These are phyloP conservation scores for Noccaea caerulescens DNA, from an alignment of 345 rosid genomes.

Conservation along the genomic window DNA sequence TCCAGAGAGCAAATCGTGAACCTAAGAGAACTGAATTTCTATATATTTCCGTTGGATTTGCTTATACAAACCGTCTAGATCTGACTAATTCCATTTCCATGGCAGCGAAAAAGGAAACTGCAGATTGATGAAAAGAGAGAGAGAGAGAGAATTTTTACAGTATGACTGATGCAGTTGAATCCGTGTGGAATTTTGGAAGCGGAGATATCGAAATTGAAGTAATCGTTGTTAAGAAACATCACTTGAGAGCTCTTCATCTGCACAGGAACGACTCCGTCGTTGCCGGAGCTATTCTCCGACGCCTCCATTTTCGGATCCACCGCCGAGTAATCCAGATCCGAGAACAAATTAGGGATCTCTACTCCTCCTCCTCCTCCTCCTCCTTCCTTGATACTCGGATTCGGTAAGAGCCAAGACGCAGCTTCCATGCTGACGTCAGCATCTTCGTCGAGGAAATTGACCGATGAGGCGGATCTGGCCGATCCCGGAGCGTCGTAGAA, in stretches of 20 bases:
- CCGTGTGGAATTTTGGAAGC: constrained; percentile 50
- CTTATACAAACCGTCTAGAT: neutral
- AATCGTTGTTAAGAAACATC: constrained; percentile 47
- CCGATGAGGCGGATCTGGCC: constrained; percentile 39
- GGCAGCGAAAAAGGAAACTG: neutral
- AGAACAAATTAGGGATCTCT: constrained; percentile 58
- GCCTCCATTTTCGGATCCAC: constrained; percentile 65
- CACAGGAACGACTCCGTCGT: constrained; percentile 86
- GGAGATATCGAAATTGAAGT: constrained; percentile 60
- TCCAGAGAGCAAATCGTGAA: neutral
- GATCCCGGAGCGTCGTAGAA: constrained; percentile 50
- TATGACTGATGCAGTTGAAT: constrained; percentile 56
- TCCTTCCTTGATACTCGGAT: constrained; percentile 44
- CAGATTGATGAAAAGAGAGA: neutral
- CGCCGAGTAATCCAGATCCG: constrained; percentile 62
- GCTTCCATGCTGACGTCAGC: constrained; percentile 71
- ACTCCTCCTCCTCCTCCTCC: constrained; percentile 38
- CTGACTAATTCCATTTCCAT: neutral
- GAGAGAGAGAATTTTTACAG: constrained; percentile 49
- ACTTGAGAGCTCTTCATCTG: constrained; percentile 39
- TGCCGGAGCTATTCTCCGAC: constrained; percentile 68
- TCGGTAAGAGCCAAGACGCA: constrained; percentile 76
- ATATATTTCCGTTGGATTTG: too few relatives aligned
- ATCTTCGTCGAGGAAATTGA: constrained; percentile 52
- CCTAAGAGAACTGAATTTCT: neutral